Evolutionary conservation across 345 rosid species (phyloP), one percentile per base, ranked within the genome.

Genomic region (Salix udensis): DNA sequence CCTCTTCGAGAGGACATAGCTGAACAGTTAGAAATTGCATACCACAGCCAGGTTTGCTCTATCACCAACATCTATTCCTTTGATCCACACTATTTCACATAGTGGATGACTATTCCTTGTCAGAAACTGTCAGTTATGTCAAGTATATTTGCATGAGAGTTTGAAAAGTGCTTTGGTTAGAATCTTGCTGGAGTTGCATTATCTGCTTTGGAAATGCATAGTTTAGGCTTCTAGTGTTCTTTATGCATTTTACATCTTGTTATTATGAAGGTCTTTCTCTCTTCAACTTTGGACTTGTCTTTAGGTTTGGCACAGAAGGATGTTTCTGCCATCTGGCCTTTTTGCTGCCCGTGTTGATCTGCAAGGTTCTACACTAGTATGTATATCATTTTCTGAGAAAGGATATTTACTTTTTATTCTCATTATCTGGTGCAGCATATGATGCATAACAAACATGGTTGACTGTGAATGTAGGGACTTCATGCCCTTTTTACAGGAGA

Each of bases 331-430:
- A 37, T 93, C 98, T 2, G 98, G 98, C 18, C 90, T 91, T 67
- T 93, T 91, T 96, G 99, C 99, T 50, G 97, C 99, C 82, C 97
- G 99, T 70, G 81, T 94, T 74, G 97, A 94, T 81, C 75, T 94
- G 85, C 98, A 94, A 81, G 97, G 98, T 77, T 90, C 87, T 67
- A 87, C 90, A 67, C 86, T 86, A 21, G 98, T 96, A 90, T 74
- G 88, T 86, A 48, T 70, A 60, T 68, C 67, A 4, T 40, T 80
- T 81, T 79, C 8, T 72, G 75, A 28, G 58, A 26, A 42, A 18
- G 31, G 78, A 46, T 18, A 30, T 30, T 34, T 62, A 31, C 46
- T 73, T 60, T 58, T 67, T 26, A 28, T 76, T 65, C 11, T 26
- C 70, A 71, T 71, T 65, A 61, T 70, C 36, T 66, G 39, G 23